A percentile compares a stretch with the other conserved stretches of the same genome.
These are phyloP conservation scores for Hymenoscyphus fructigenus DNA, from an alignment of 2,329 filamentous ascomycete species.

Conservation along the genomic window DNA sequence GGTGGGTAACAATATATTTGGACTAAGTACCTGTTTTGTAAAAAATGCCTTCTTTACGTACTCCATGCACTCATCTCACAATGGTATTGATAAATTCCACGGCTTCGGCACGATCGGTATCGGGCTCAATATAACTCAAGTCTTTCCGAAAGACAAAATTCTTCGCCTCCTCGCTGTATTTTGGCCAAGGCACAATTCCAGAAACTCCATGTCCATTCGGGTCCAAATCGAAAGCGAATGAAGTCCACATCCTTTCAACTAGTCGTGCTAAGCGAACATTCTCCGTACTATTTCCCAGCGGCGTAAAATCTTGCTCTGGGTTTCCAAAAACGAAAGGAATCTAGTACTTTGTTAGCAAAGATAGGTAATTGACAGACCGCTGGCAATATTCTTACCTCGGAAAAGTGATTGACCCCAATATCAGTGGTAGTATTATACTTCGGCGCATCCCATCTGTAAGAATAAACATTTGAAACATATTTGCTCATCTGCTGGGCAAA, in stretches of 20 bases:
- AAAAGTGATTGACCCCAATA: background rate
- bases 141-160: background rate
- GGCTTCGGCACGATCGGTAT: background rate
- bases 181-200: background rate
- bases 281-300: background rate
- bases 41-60: background rate
- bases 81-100: background rate
- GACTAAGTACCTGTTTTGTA: background rate
- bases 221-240: background rate
- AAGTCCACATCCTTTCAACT: background rate
- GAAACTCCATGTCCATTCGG: background rate
- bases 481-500: background rate
- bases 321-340: background rate
- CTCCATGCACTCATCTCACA: background rate
- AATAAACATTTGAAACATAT: constrained; percentile 1
- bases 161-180: constrained; percentile 3
- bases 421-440: background rate
- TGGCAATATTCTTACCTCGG: background rate
- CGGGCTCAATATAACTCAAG: constrained; percentile 1
- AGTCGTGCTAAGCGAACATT: background rate
- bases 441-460: background rate
- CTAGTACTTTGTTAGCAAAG: background rate
- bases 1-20: no score
- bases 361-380: background rate
- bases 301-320: background rate